Base-by-base conservation (phyloP, 768 basidiomycete genomes). In the Boletus reticuloceps region DNA sequence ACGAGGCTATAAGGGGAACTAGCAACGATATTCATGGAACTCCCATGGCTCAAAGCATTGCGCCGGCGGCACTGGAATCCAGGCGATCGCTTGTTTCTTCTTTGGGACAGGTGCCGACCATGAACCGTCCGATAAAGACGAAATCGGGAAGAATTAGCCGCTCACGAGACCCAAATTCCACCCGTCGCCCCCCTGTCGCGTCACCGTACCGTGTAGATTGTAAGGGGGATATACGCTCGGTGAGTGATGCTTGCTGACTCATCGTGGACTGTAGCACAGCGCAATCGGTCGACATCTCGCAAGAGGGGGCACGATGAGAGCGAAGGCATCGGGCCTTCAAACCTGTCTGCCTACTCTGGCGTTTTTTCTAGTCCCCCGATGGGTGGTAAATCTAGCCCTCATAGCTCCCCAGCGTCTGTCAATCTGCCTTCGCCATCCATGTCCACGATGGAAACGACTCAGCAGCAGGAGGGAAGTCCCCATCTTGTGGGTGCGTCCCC, bases 221-320 rank as follows among this genome's bases (percentile, higher is more conserved):
- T 82, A 70, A 80, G 84, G 69, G 48, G 38, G 47, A 40, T 47
- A 39, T 25, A 6, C 47, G 6, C 9, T 55, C 55, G 37, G 12
- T 43, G n/a, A 14, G 47, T 20, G 42, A 48, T 51, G 19, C 39
- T 62, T 46, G 58, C 56, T 69, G 50, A 67, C 50, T 37, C 50
- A 37, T 51, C 54, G 38, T 57, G 55, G 42, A 52, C 38, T 51
- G 13, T 76, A 74, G 84, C 83, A 29, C 82, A 84, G 59, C 80
- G 89, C 57, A 87, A 89, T 43, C 77, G 89, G 60, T 91, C 89
- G 41, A 80, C 86, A 2, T 91, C 89, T 39, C 84, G 89, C 46
- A 84, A 82, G 69, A 83, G 89, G 37, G 86, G 82, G 16, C 83
- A 77, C 54, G 87, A 89, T 60, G 89, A 90, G 56, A 77, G 77